Evolutionary conservation across 805 yeast genomes (phyloP).

Genomic region (Yamadazyma akitaensis): DNA sequence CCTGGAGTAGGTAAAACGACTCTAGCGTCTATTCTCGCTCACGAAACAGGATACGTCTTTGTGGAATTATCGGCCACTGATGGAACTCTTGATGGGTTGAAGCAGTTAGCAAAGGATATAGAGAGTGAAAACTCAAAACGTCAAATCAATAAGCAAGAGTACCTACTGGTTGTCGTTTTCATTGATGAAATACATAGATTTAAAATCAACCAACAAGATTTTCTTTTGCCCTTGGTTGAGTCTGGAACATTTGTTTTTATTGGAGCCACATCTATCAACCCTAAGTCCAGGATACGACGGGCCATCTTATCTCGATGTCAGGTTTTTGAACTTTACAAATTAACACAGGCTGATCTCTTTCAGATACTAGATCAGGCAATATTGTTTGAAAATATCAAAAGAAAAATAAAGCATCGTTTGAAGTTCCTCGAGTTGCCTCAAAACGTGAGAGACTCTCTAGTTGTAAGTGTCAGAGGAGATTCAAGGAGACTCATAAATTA

Average conservation of each 20-base stretch:
- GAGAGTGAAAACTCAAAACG: conserved; percentile 43
- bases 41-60: conserved; percentile 52
- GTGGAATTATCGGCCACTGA: conserved; percentile 85
- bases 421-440: conserved; percentile 16
- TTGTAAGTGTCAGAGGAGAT: conserved; percentile 26
- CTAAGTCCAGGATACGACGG: conserved; percentile 73
- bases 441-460: conserved; percentile 16
- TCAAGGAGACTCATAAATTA: conserved; percentile 31
- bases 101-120: conserved; percentile 52
- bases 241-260: conserved; percentile 74
- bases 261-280: conserved; percentile 97
- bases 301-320: conserved; percentile 86
- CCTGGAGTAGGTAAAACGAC: conserved; percentile 97
- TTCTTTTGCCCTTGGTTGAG: conserved; percentile 79
- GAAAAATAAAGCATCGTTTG: conserved; percentile 13
- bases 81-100: conserved; percentile 62
- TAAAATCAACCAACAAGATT: conserved; percentile 83
- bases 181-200: conserved; percentile 93
- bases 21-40: conserved; percentile 63
- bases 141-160: conserved; percentile 35
- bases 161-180: conserved; percentile 51
- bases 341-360: conserved; percentile 47
- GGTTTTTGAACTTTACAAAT: conserved; percentile 62
- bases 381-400: conserved; percentile 30
- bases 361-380: conserved; percentile 58